Evolutionary conservation across 345 rosid species (phyloP).

Genomic region (Reutealis trisperma): DNA sequence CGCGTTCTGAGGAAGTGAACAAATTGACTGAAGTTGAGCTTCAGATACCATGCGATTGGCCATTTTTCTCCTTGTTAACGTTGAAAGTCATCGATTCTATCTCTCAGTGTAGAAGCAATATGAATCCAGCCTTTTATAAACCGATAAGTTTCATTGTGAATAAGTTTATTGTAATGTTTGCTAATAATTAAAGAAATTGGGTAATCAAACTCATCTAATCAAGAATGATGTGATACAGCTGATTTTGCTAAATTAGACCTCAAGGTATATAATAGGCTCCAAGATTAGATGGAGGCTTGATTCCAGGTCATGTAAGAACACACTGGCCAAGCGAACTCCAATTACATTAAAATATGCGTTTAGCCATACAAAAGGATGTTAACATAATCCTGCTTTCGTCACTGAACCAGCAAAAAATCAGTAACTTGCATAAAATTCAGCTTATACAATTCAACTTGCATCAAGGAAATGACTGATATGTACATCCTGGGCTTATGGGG

Average conservation of each 20-base stretch:
- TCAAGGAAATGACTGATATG: constrained; percentile 30
- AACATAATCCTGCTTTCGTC: constrained; percentile 2
- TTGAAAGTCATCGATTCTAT: too few relatives aligned
- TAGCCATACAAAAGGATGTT: constrained; percentile 4
- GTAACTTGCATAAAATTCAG: constrained; percentile 12
- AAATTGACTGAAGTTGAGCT: too few relatives aligned
- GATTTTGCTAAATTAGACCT: neutral
- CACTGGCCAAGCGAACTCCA: constrained; percentile 7
- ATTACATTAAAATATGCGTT: constrained; percentile 9
- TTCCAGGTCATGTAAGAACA: neutral
- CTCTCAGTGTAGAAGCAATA: too few relatives aligned
- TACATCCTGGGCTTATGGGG: constrained; percentile 19
- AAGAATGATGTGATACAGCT: neutral
- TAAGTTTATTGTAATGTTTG: too few relatives aligned
- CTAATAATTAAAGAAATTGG: neutral
- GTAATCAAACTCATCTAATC: neutral
- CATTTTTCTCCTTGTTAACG: too few relatives aligned
- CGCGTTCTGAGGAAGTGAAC: too few relatives aligned
- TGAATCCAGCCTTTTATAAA: too few relatives aligned
- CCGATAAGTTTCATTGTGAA: too few relatives aligned
- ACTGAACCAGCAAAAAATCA: constrained; percentile 12
- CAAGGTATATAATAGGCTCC: too few relatives aligned
- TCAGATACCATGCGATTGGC: too few relatives aligned
- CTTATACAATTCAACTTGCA: constrained; percentile 2
- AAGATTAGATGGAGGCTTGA: constrained; percentile 9